A percentile compares a stretch with the other conserved stretches of the same genome.
phyloP scores from a whole-genome alignment of 1,139 yeast species.

The Geotrichum aggregatum region DNA sequence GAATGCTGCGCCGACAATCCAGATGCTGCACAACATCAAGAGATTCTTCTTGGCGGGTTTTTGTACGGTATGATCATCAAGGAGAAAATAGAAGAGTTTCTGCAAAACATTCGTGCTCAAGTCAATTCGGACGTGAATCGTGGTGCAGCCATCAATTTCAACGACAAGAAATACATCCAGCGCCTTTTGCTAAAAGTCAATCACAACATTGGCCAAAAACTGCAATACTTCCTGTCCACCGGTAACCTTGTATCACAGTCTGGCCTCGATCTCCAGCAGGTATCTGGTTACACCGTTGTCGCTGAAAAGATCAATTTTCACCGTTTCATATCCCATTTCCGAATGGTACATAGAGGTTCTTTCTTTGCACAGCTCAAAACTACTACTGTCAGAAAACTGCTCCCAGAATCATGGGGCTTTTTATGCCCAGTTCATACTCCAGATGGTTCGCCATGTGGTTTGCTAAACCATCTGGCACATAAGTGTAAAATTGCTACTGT shows the following conservation, averaged over 20 bases:
- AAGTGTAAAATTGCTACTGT: conserved; percentile 83
- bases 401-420: conserved; percentile 99
- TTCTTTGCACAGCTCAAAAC: conserved; percentile 97
- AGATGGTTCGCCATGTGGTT: conserved; percentile 99
- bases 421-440: conserved; percentile 99
- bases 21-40: conserved; percentile 99
- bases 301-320: conserved; percentile 97
- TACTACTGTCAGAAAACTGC: conserved; percentile 90
- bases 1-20: conserved; percentile 97
- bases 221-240: conserved; percentile 90
- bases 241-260: conserved; percentile 97
- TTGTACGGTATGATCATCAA: conserved; percentile 93
- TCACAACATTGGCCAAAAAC: conserved; percentile 90
- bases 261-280: conserved; percentile 96
- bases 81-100: conserved; percentile 92
- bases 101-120: conserved; percentile 67
- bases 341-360: conserved; percentile 99
- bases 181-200: conserved; percentile 76
- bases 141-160: conserved; percentile 77
- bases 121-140: conserved; percentile 77
- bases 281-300: conserved; percentile 95
- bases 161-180: conserved; percentile 75
- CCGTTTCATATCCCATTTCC: conserved; percentile 92
- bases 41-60: conserved; percentile 91
- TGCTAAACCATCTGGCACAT: conserved; percentile 92